Conservation (phyloP, 148 eudicot genomes). For the Vaccinium corymbosum region DNA sequence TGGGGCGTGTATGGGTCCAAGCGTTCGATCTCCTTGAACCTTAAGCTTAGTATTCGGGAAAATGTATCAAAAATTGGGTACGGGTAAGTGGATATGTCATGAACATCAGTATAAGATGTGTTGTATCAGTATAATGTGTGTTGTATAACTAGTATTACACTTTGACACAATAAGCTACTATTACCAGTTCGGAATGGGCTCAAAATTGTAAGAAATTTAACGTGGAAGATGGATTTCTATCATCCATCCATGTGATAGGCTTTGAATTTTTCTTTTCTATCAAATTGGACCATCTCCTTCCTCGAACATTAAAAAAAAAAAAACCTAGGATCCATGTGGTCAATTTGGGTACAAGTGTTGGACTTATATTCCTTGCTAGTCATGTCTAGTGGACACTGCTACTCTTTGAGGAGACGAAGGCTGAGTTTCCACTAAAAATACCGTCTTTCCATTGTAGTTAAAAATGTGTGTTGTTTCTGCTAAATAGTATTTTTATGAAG, state of each 20-base stretch:
- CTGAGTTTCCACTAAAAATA: too few relatives aligned
- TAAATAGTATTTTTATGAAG: too few relatives aligned
- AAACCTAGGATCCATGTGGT: not conserved
- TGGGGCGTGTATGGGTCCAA: not conserved
- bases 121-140: too few relatives aligned
- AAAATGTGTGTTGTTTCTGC: too few relatives aligned
- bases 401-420: not conserved
- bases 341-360: not conserved
- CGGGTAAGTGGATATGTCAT: not conserved
- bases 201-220: not conserved
- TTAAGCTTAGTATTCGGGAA: not conserved
- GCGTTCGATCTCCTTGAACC: not conserved
- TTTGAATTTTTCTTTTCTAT: not conserved
- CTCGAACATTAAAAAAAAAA: not conserved
- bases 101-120: not conserved
- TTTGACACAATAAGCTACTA: too few relatives aligned
- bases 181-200: not conserved
- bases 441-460: too few relatives aligned
- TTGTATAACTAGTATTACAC: too few relatives aligned
- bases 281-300: not conserved
- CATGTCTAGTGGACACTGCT: not conserved
- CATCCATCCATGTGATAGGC: not conserved
- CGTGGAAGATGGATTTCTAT: not conserved
- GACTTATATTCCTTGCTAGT: not conserved
- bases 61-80: not conserved